Conservation (phyloP, 495 filamentous ascomycete species). For the Penicillium cataractarum region DNA sequence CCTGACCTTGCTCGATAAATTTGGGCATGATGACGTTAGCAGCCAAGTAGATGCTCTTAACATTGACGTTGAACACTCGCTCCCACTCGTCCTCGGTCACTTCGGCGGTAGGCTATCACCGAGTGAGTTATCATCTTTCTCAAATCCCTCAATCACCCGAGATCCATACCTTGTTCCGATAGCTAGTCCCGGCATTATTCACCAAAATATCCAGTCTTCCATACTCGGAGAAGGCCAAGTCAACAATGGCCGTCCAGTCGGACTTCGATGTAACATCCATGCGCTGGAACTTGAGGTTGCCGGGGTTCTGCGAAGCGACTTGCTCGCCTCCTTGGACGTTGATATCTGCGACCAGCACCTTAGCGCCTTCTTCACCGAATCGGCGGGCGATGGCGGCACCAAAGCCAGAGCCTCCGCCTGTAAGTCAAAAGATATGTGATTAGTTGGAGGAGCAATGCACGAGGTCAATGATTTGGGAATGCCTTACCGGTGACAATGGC, state of each 20-base stretch:
- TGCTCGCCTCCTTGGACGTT: constrained; percentile 54
- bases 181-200: constrained; percentile 74
- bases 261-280: constrained; percentile 54
- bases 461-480: background rate
- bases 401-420: constrained; percentile 61
- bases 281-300: constrained; percentile 47
- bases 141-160: background rate
- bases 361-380: constrained; percentile 61
- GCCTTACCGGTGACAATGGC: constrained; percentile 79
- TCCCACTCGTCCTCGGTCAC: constrained; percentile 71
- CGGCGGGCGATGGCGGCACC: constrained; percentile 59
- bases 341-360: constrained; percentile 62
- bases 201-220: constrained; percentile 61
- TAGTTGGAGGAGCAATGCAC: background rate
- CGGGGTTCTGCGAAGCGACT: constrained; percentile 45
- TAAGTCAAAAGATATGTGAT: background rate
- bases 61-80: constrained; percentile 65
- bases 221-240: constrained; percentile 49
- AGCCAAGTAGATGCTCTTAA: constrained; percentile 64
- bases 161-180: constrained; percentile 61
- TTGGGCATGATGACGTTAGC: constrained; percentile 56
- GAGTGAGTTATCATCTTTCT: background rate
- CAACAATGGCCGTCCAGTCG: constrained; percentile 54
- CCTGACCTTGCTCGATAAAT: constrained; percentile 58
- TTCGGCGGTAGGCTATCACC: constrained; percentile 53